These are phyloP conservation scores for Kuraishia borneana DNA, from an alignment of 805 yeast genomes.

Conservation along the genomic window DNA sequence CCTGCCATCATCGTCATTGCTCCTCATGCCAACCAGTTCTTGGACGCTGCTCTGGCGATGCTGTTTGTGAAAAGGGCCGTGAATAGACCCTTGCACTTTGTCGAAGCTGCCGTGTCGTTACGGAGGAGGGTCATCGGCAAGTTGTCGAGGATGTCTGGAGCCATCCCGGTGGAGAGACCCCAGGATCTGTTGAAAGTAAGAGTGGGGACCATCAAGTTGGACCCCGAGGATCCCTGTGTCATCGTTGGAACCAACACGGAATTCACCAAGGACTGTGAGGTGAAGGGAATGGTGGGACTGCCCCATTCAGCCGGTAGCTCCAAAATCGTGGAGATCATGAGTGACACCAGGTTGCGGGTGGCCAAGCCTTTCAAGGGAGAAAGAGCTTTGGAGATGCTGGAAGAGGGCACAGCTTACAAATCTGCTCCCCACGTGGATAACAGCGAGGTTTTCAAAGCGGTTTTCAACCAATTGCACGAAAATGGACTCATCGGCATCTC, in stretches of 20 bases:
- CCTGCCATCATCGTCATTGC: conserved; percentile 92
- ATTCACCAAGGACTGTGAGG: conserved; percentile 52
- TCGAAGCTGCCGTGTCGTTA: conserved; percentile 78
- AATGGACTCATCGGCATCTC: conserved; percentile 83
- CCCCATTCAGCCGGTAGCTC: conserved; percentile 70
- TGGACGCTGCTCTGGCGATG: conserved; percentile 58
- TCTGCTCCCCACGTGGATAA: conserved; percentile 80
- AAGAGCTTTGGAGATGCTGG: conserved; percentile 31
- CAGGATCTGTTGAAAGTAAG: conserved; percentile 68
- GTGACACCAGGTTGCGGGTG: conserved; percentile 58
- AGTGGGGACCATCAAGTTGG: conserved; percentile 42
- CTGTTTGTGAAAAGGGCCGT: conserved; percentile 58
- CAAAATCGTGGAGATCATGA: conserved; percentile 54
- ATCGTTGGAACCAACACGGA: conserved; percentile 57
- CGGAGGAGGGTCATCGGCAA: conserved; percentile 59
- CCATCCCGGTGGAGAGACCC: conserved; percentile 88
- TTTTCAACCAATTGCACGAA: conserved; percentile 60
- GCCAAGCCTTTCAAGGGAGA: conserved; percentile 58
- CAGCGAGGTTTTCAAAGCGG: conserved; percentile 63
- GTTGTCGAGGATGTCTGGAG: conserved; percentile 60
- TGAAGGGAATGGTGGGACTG: conserved; percentile 63
- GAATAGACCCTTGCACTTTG: conserved; percentile 61
- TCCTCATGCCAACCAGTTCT: conserved; percentile 92
- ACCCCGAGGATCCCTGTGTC: conserved; percentile 34
- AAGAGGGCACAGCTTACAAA: conserved; percentile 45